These are phyloP conservation scores for Cairneyella variabilis DNA, from an alignment of 495 filamentous ascomycete species.

Conservation along the genomic window DNA sequence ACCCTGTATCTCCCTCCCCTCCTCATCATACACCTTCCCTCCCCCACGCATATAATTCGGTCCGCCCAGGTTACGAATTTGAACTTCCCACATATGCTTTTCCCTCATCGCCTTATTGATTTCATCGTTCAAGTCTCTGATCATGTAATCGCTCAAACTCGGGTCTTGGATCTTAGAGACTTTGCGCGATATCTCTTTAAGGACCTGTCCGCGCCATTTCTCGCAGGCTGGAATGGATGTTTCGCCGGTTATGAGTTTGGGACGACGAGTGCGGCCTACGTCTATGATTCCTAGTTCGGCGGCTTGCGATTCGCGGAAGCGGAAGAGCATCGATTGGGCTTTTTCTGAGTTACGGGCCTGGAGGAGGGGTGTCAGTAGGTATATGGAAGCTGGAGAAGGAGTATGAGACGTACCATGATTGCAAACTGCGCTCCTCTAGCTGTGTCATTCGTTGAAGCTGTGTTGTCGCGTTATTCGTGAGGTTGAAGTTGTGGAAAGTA, in stretches of 20 bases:
- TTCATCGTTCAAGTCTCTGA: conserved; percentile 97
- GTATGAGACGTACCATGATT: conserved; percentile 21
- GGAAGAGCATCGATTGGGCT: conserved; percentile 99
- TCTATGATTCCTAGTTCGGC: conserved; percentile 95
- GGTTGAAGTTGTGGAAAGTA: conserved; percentile 28
- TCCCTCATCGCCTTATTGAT: conserved; percentile 99
- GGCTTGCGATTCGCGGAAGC: conserved; percentile 96
- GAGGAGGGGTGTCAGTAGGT: neutral
- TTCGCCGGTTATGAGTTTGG: conserved; percentile 79
- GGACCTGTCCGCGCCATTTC: conserved; percentile 96
- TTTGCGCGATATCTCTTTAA: conserved; percentile 96
- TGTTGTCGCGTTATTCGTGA: neutral
- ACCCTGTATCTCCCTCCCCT: conserved; percentile 90
- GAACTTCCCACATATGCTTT: conserved; percentile 97
- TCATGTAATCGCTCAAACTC: conserved; percentile 88
- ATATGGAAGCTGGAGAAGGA: neutral
- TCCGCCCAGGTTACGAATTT: conserved; percentile 88
- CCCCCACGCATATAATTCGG: conserved; percentile 98
- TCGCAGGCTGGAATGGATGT: conserved; percentile 83
- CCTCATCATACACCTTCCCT: conserved; percentile 77
- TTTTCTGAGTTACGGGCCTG: conserved; percentile 85
- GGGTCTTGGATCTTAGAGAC: conserved; percentile 91
- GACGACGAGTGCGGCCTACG: conserved; percentile 81
- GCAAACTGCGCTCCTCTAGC: neutral
- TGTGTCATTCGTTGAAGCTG: no score